A percentile compares a stretch with the other conserved stretches of the same genome.
Conservation (phyloP, 345 rosid species). For the Aquilaria malaccensis region DNA sequence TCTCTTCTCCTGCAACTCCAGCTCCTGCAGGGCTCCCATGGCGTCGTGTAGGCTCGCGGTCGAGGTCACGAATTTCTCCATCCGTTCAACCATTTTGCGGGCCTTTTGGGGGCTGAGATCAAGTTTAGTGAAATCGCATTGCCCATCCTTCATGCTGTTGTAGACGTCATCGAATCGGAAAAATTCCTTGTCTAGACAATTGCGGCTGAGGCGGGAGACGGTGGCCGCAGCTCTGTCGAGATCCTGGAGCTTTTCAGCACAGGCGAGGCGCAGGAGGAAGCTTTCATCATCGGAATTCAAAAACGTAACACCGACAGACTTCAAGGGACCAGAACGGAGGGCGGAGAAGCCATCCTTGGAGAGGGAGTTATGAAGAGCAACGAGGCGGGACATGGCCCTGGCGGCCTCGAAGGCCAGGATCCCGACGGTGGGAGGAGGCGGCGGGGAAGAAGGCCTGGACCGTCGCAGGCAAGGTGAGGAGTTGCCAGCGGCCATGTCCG, state of each 20-base stretch:
- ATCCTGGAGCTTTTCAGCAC: slow-evolving; percentile 38
- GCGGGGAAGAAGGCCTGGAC: too few relatives aligned
- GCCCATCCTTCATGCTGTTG: slow-evolving; percentile 21
- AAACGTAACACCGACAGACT: slow-evolving; percentile 30
- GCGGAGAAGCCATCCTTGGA: slow-evolving; percentile 22
- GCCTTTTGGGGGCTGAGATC: slow-evolving; percentile 17
- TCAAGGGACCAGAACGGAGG: slow-evolving; percentile 22
- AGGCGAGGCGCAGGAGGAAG: slow-evolving; percentile 29
- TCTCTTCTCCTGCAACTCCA: slow-evolving; percentile 36
- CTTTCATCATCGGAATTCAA: slow-evolving; percentile 31
- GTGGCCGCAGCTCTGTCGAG: slow-evolving; percentile 23
- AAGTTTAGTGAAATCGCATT: slow-evolving; percentile 5
- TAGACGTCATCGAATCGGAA: slow-evolving; percentile 24
- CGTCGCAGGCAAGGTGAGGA: too few relatives aligned
- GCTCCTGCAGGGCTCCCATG: slow-evolving; percentile 21
- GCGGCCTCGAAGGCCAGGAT: slow-evolving; percentile 47
- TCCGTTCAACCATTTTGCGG: slow-evolving; percentile 23
- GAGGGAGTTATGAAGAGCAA: slow-evolving; percentile 28
- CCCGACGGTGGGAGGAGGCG: slow-evolving; percentile 19
- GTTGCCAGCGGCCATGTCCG: too few relatives aligned
- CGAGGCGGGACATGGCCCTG: slow-evolving; percentile 38
- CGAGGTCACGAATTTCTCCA: slow-evolving; percentile 29
- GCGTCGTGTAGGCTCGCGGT: slow-evolving; percentile 23
- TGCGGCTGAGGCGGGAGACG: slow-evolving; percentile 25
- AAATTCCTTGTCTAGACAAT: slow-evolving; percentile 23